Evolutionary conservation across 2,329 filamentous ascomycete genomes (phyloP).

Genomic region (Fusarium tuaranense): DNA sequence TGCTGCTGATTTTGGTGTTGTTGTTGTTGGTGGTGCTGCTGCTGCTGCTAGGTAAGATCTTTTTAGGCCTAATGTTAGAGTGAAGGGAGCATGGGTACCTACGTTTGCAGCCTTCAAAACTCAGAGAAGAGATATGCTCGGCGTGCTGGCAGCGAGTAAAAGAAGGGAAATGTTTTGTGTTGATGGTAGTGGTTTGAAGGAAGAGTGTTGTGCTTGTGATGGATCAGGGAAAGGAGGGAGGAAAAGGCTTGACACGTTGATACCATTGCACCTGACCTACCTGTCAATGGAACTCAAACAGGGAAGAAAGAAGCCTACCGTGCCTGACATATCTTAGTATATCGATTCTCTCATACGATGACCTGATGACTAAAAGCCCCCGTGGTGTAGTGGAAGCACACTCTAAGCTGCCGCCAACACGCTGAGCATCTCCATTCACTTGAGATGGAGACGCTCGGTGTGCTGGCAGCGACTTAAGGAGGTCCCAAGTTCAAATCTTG

Average conservation of each 20-base stretch:
- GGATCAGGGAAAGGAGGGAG: background rate
- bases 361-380: background rate
- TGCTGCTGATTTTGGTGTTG: background rate
- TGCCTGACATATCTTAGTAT: background rate
- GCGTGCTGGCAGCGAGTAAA: background rate
- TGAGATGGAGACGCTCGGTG: no score
- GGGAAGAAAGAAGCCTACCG: fast-evolving
- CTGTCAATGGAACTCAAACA: background rate
- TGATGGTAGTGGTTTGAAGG: background rate
- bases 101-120: background rate
- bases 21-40: background rate
- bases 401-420: background rate
- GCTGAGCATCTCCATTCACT: no score
- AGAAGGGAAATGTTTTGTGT: background rate
- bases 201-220: background rate
- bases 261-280: background rate
- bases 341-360: no score
- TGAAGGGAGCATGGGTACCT: background rate
- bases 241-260: background rate
- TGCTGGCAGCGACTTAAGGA: no score
- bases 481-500: background rate
- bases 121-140: no score
- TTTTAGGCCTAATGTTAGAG: background rate
- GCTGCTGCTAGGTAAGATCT: background rate
- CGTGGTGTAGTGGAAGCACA: background rate